Percentiles rank a stretch among this genome's conserved stretches.
These are phyloP conservation scores for Cercospora sp. DNA, from an alignment of 2,329 filamentous ascomycete genomes.

Conservation along the genomic window DNA sequence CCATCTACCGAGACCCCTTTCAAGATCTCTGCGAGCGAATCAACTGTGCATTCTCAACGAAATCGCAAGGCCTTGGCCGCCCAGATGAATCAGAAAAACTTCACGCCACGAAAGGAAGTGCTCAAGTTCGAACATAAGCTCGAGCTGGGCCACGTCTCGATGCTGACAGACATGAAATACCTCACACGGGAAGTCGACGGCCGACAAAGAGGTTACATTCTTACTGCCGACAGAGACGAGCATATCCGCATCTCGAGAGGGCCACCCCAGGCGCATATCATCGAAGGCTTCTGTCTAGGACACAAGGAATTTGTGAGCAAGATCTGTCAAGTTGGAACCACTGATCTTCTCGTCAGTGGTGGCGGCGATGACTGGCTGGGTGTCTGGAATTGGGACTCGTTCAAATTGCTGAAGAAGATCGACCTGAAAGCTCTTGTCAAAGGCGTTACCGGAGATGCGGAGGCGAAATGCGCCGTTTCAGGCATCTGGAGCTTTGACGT, in stretches of 20 bases:
- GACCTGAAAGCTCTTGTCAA: slow-evolving; percentile 44
- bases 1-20: slow-evolving; percentile 39
- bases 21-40: slow-evolving; percentile 56
- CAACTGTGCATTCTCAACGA: slow-evolving; percentile 64
- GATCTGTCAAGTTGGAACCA: slow-evolving; percentile 63
- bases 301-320: slow-evolving; percentile 82
- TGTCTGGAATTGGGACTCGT: slow-evolving; percentile 77
- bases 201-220: slow-evolving; percentile 57
- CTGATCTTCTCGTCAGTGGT: slow-evolving; percentile 74
- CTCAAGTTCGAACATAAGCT: slow-evolving; percentile 70
- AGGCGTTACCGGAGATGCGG: not conserved
- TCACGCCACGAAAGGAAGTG: slow-evolving; percentile 49
- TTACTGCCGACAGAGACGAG: slow-evolving; percentile 71
- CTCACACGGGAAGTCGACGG: slow-evolving; percentile 51
- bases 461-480: slow-evolving; percentile 49
- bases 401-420: slow-evolving; percentile 56
- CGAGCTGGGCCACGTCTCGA: slow-evolving; percentile 89
- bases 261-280: slow-evolving; percentile 79
- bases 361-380: slow-evolving; percentile 80
- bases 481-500: slow-evolving; percentile 50
- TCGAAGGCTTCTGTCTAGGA: slow-evolving; percentile 85
- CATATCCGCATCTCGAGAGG: slow-evolving; percentile 88
- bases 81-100: slow-evolving; percentile 52
- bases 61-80: slow-evolving; percentile 60
- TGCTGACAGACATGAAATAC: slow-evolving; percentile 75